phyloP scores from a whole-genome alignment of 495 filamentous ascomycete genomes.

The Staphylotrichum longicolle region DNA sequence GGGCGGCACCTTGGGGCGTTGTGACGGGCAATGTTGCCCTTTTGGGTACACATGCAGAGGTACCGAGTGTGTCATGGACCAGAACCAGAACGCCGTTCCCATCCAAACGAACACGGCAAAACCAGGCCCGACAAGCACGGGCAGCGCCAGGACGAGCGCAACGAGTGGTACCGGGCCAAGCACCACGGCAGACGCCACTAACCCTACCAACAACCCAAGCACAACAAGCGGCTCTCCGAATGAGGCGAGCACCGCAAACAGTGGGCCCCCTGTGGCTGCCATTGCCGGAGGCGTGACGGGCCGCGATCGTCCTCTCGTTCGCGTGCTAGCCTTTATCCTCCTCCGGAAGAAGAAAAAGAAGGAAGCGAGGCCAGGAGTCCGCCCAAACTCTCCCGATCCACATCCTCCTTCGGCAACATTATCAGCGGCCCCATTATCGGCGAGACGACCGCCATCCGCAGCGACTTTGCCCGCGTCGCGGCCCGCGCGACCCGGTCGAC shows the following conservation, averaged over 20 bases:
- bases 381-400: conserved; percentile 43
- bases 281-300: conserved; percentile 32
- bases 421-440: conserved; percentile 45
- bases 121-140: conserved; percentile 21
- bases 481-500: conserved; percentile 6
- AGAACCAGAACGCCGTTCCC: conserved; percentile 38
- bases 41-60: conserved; percentile 69
- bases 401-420: conserved; percentile 47
- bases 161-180: conserved; percentile 10
- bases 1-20: conserved; percentile 52
- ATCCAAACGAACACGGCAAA: conserved; percentile 26
- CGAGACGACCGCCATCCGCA: conserved; percentile 32
- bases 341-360: conserved; percentile 32
- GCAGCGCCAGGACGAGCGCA: conserved; percentile 10
- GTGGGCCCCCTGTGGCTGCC: conserved; percentile 21
- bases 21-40: conserved; percentile 69
- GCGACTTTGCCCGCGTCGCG: conserved; percentile 37
- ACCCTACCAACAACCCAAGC: conserved; percentile 4
- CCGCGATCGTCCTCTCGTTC: conserved; percentile 25
- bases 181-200: conserved; percentile 7
- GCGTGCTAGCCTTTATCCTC: conserved; percentile 34
- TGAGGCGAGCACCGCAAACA: neutral
- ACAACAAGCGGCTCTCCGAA: neutral
- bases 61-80: conserved; percentile 41
- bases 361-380: conserved; percentile 15